phyloP scores from a whole-genome alignment of 2,329 filamentous ascomycete species.

The Xylariaceae sp. region DNA sequence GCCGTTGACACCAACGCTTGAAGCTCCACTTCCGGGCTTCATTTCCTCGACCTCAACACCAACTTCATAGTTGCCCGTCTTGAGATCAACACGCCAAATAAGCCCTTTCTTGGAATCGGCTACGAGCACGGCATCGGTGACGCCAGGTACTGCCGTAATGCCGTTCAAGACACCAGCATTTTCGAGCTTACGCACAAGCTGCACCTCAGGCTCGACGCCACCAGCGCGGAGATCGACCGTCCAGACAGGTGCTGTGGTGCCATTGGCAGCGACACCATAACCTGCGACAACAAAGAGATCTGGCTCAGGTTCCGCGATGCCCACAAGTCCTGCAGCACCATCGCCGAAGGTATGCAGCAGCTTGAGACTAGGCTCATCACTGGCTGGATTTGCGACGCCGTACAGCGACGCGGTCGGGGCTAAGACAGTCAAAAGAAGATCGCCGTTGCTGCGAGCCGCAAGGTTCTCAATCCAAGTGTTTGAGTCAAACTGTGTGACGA shows the following conservation, averaged over 20 bases:
- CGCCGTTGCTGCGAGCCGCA: conserved; percentile 3
- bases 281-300: conserved; percentile 3
- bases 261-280: neutral
- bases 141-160: neutral
- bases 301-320: conserved; percentile 1
- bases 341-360: neutral
- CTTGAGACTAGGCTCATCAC: neutral
- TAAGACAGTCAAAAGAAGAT: neutral
- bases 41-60: neutral
- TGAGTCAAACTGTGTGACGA: neutral
- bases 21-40: neutral
- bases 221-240: neutral
- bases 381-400: neutral
- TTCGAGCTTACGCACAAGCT: neutral
- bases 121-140: neutral
- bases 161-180: neutral
- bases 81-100: neutral
- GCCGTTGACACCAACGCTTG: neutral
- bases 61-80: neutral
- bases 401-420: neutral
- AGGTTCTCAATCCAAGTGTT: conserved; percentile 6
- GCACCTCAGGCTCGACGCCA: neutral
- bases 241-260: neutral
- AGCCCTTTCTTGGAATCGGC: neutral
- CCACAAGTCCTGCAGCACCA: neutral